These are phyloP conservation scores for Quercus mongolica DNA, from an alignment of 306 rosid species.

Conservation along the genomic window DNA sequence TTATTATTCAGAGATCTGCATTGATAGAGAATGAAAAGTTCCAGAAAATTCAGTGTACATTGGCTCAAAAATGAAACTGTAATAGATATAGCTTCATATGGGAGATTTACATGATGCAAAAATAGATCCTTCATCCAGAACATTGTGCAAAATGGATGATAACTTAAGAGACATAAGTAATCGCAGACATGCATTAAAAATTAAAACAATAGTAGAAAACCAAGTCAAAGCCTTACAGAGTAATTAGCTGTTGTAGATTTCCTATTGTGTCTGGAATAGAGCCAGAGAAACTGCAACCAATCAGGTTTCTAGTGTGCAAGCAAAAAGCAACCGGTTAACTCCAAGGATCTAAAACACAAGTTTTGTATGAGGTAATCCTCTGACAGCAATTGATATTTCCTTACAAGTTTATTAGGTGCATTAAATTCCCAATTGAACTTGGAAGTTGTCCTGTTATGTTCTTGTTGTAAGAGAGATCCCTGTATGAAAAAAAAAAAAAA, in stretches of 20 bases:
- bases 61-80: not conserved
- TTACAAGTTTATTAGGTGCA: not conserved
- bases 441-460: not conserved
- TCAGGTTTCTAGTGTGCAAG: not conserved
- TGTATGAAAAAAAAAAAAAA: not conserved
- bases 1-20: slow-evolving; percentile 40
- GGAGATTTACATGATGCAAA: not conserved
- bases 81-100: not conserved
- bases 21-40: not conserved
- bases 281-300: not conserved
- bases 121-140: not conserved
- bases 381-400: not conserved
- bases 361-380: not conserved
- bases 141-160: not conserved
- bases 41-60: not conserved
- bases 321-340: not conserved
- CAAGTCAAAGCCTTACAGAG: not conserved
- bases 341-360: not conserved
- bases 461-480: not conserved
- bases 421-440: not conserved
- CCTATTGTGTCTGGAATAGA: not conserved
- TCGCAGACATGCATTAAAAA: not conserved
- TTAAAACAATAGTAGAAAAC: not conserved
- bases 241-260: not conserved
- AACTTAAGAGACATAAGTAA: not conserved